Base-by-base conservation (phyloP, 208 protist genomes). In the Trypanosoma conorhini region DNA sequence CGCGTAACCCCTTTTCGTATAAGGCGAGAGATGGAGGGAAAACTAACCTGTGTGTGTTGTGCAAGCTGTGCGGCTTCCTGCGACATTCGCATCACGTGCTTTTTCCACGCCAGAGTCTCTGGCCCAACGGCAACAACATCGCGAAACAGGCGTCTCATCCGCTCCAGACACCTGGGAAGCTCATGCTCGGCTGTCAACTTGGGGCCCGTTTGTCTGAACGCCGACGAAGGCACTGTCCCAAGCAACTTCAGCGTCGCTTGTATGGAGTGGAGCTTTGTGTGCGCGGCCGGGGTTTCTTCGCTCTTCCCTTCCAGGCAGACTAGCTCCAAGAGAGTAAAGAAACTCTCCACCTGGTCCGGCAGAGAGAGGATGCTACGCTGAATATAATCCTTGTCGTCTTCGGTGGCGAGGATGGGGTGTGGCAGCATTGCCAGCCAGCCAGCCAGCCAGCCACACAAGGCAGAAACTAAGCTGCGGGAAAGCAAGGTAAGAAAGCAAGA, bases 361-460 rank as follows among this genome's bases (percentile, higher is more conserved):
- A 96, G 59, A 31, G 66, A 68, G 13, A 87, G 66, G 46, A 96
- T 83, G 22, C 83, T 89, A 1, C 82, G 67, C 28, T 86, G 77
- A 5, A 96, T 82, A 58, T 88, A 94, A 24, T 93, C 80, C 62
- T 87, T 82, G 66, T 96, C 91, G 78, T 96, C 88, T 72, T 94
- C 85, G 4, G 86, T 86, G n/a, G 91, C 88, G 48, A 96, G 77
- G 67, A 96, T 89, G 28, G 91, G 91, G 72, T 96, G 91, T 19
- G 88, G 83, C 22, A 94, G 67, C 82, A 93, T 94, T 66, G 28
- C 30, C 19, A 26, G 35, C 19, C 40, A 31, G 46, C 26, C 19
- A 33, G 30, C 1, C 50, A 44, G 46, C 26, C 19, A 12, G 12
- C 5, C 51, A 59, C 17, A 59, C 7, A 59, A 59, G 1, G 8